Evolutionary conservation across 2,329 filamentous ascomycete genomes (phyloP), one percentile per base, ranked within the genome.

Genomic region (Periconia sp.): DNA sequence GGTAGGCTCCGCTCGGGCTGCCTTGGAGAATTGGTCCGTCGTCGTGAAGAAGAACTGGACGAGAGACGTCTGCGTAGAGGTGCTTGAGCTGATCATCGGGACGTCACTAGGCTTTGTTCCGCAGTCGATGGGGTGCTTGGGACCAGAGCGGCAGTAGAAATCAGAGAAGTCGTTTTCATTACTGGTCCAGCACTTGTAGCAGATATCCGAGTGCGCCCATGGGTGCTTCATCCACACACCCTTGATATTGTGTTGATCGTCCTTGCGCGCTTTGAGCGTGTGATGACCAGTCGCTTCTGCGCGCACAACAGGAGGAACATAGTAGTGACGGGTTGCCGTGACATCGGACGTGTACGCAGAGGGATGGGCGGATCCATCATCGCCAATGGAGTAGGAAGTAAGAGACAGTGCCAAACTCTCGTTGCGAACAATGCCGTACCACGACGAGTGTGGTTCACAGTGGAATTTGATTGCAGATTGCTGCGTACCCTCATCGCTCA

Each of bases 161-260:
- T 55, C 37, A 8, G 10, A 5, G 13, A 21, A 44, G 16, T 55
- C 23, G 7, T 46, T 18, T 3, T 33, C 8, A 9, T 52, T 40
- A 21, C 51, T 49, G 11, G 46, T 37, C 40, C 52, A 66, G 46
- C 63, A 67, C 7, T 50, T 39, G 40, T 56, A 65, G 41, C 62
- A 67, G 3, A 56, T 21, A 17, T 46, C 6, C 2, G 46, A 43
- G 6, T 21, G 9, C 4, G 34, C 45, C 60, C 62, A 66, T 2
- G 61, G 61, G 28, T 65, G 56, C 12, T 50, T 36, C 55, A 64
- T 54, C 59, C 60, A 66, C 1, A 61, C 53, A 13, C 40, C 40
- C 13, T 31, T 45, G 3, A 35, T 37, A 30, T 51, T 38, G 16
- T 40, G 40, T 24, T 41, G 36, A 7, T 9, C 22, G 40, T 50